Evolutionary conservation across 1,284 basidiomycete genomes (phyloP), one percentile per base, ranked within the genome.

Genomic region (Tilletiaria anomala): DNA sequence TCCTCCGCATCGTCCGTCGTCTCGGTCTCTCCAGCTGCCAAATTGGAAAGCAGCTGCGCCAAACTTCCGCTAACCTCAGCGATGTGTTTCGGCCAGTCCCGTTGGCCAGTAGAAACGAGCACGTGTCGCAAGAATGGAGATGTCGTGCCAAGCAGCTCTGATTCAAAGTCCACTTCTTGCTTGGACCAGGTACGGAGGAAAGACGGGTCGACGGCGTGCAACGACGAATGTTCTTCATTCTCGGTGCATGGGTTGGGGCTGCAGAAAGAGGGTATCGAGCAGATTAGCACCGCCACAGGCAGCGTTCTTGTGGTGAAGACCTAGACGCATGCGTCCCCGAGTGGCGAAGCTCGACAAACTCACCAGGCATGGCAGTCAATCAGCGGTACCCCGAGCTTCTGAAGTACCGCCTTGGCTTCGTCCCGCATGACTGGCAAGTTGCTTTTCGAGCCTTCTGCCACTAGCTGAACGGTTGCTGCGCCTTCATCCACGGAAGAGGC

Each of bases 31-130:
- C 14, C 42, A 20, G 11, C 31, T 20, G 21, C 15, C 26, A 6
- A 18, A 11, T 34, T 22, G 16, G 31, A 15, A 12, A 22, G 14
- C 36, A 18, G 14, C 39, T 41, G 15, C n/a, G 44, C 44, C n/a
- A 46, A 35, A 8, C 26, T 38, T 4, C 44, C 44, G 12, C 22
- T 21, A 2, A 29, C 32, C 15, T 24, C 18, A n/a, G 40, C 32
- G 10, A 46, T 23, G 8, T 46, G 39, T 4, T 22, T 5, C 11
- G 23, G 21, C 44, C 44, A 46, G 32, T 46, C 44, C 3, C 17
- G 21, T 21, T 38, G 40, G 29, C 44, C 44, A n/a, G 44, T 42
- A n/a, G 21, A 29, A 20, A 46, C 32, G 18, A 46, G 4, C 10
- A 21, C 40, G 14, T 46, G 44, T 8, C 40, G 18, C 16, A 22